These are phyloP conservation scores for Neurospora discreta DNA, from an alignment of 495 filamentous ascomycete genomes.

Conservation along the genomic window DNA sequence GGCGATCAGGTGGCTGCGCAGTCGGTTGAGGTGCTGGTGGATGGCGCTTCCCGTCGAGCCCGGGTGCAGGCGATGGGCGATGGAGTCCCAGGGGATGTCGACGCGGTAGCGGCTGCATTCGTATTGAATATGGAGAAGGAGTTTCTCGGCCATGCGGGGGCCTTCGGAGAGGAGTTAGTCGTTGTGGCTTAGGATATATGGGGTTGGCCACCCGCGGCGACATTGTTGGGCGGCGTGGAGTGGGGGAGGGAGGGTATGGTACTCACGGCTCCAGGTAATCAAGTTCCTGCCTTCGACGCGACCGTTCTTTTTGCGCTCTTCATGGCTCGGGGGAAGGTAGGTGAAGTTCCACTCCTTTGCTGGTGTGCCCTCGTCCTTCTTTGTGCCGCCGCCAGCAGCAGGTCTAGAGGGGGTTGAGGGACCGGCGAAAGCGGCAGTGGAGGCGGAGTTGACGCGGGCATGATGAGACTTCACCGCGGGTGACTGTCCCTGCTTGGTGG, in stretches of 20 bases:
- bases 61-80: constrained; percentile 22
- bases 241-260: neutral
- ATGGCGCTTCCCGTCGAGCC: constrained; percentile 19
- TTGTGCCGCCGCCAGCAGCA: neutral
- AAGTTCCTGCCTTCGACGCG: constrained; percentile 20
- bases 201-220: neutral
- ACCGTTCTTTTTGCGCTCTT: constrained; percentile 14
- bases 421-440: neutral
- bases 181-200: too few relatives aligned
- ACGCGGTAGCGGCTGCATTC: constrained; percentile 16
- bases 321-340: neutral
- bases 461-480: neutral
- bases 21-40: constrained; percentile 19
- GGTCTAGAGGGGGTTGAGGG: neutral
- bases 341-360: constrained; percentile 5
- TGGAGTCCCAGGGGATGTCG: constrained; percentile 20
- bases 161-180: constrained; percentile 6
- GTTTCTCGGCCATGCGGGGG: constrained; percentile 26
- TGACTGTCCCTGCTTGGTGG: neutral
- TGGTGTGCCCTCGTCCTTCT: neutral
- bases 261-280: constrained; percentile 26
- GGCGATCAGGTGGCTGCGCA: constrained; percentile 15
- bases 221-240: too few relatives aligned
- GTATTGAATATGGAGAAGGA: constrained; percentile 22
- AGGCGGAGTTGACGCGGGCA: neutral